Conservation (phyloP, 106 monocot genomes). For the Acorus calamus region DNA sequence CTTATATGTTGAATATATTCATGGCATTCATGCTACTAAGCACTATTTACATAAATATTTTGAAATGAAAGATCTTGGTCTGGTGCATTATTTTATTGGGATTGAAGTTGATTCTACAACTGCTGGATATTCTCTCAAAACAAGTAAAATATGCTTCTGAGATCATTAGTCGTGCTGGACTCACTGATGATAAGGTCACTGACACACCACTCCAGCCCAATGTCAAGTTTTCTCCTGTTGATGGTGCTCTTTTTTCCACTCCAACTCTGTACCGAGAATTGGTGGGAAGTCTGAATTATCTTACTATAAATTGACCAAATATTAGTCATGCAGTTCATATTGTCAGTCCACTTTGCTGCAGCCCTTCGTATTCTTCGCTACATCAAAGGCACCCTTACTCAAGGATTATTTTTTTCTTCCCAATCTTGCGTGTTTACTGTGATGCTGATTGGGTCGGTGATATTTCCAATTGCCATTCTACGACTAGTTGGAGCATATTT, state of each 20-base stretch:
- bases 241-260: background rate
- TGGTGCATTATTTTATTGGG: slow-evolving; percentile 2
- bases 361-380: background rate
- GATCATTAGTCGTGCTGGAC: background rate
- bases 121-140: background rate
- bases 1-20: no score
- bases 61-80: no score
- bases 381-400: background rate
- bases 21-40: no score
- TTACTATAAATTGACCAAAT: background rate
- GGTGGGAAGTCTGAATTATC: background rate
- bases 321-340: background rate
- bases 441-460: slow-evolving; percentile 6
- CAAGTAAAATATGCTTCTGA: background rate
- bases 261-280: background rate
- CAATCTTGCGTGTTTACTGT: background rate
- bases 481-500: slow-evolving; percentile 1
- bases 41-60: no score
- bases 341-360: background rate
- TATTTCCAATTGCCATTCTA: background rate
- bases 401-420: background rate
- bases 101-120: background rate
- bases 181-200: background rate
- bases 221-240: background rate
- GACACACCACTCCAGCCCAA: background rate